Conservation (phyloP, 2,329 filamentous ascomycete species). For the Ascomycota sp. region DNA sequence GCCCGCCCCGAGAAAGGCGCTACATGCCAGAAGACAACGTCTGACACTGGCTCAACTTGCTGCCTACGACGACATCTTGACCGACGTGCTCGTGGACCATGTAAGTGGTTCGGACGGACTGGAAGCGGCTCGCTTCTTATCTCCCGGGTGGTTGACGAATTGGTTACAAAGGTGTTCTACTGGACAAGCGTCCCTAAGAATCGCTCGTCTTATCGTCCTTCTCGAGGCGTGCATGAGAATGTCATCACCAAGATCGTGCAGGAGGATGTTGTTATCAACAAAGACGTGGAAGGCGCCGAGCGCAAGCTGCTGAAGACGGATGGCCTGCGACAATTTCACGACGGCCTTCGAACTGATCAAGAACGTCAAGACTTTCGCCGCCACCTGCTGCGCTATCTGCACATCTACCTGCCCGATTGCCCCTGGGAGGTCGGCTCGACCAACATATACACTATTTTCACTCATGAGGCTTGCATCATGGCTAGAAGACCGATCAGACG, state of each 20-base stretch:
- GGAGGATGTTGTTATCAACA: constrained; percentile 49
- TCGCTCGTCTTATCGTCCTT: constrained; percentile 64
- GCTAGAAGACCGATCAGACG: constrained; percentile 61
- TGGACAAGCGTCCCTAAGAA: constrained; percentile 97
- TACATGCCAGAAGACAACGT: constrained; percentile 38
- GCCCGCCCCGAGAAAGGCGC: constrained; percentile 3
- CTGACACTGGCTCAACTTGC: constrained; percentile 76
- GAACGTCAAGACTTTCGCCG: constrained; percentile 73
- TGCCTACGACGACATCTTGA: constrained; percentile 87
- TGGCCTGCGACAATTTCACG: constrained; percentile 53
- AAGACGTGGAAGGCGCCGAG: constrained; percentile 52
- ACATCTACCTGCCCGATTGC: constrained; percentile 83
- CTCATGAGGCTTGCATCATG: constrained; percentile 71
- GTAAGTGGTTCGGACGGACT: constrained; percentile 41
- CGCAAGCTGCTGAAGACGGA: constrained; percentile 49
- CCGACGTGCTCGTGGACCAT: constrained; percentile 86
- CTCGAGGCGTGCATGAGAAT: constrained; percentile 52
- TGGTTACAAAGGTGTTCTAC: constrained; percentile 54
- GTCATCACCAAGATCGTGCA: constrained; percentile 41
- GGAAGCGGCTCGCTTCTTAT: background rate
- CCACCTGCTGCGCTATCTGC: constrained; percentile 77
- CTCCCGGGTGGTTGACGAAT: constrained; percentile 4
- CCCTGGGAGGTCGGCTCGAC: constrained; percentile 83
- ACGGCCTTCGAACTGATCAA: constrained; percentile 46
- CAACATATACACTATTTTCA: constrained; percentile 83